These are phyloP conservation scores for Geum urbanum DNA, from an alignment of 306 rosid species.

Conservation along the genomic window DNA sequence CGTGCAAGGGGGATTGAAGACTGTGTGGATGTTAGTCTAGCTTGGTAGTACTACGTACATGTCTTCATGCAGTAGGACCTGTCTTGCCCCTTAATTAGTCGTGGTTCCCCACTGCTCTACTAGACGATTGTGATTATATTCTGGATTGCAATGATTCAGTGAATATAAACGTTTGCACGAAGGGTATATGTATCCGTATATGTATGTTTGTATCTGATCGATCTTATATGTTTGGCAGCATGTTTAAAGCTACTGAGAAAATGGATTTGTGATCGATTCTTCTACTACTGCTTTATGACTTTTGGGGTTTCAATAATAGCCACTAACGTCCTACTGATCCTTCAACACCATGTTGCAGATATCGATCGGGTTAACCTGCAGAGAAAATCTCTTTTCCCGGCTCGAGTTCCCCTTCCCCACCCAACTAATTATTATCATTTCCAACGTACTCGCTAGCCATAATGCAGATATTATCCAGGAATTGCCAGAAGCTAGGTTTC, in stretches of 20 bases:
- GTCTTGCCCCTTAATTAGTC: too few species aligned
- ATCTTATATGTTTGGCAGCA: neutral
- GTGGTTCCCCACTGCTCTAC: too few species aligned
- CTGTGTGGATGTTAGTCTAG: too few species aligned
- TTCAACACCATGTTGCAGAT: neutral
- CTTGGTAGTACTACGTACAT: too few species aligned
- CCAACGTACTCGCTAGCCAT: too few species aligned
- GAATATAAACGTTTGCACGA: neutral
- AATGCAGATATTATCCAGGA: too few species aligned
- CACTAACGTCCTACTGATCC: neutral
- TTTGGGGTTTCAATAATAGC: neutral
- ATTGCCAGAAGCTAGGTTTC: too few species aligned
- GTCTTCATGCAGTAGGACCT: too few species aligned
- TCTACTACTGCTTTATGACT: neutral
- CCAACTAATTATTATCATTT: neutral
- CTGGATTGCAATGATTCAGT: neutral
- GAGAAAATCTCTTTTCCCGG: neutral
- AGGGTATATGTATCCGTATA: neutral
- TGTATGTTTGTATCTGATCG: neutral
- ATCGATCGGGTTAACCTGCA: too few species aligned
- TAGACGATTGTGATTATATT: too few species aligned
- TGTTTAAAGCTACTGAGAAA: conserved; percentile 1
- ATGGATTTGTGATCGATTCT: conserved; percentile 2
- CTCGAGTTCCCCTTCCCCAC: neutral
- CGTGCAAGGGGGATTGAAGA: too few species aligned